Evolutionary conservation across 805 yeast species (phyloP), one percentile per base, ranked within the genome.

Genomic region (Sungouiozyma ichnusensis): DNA sequence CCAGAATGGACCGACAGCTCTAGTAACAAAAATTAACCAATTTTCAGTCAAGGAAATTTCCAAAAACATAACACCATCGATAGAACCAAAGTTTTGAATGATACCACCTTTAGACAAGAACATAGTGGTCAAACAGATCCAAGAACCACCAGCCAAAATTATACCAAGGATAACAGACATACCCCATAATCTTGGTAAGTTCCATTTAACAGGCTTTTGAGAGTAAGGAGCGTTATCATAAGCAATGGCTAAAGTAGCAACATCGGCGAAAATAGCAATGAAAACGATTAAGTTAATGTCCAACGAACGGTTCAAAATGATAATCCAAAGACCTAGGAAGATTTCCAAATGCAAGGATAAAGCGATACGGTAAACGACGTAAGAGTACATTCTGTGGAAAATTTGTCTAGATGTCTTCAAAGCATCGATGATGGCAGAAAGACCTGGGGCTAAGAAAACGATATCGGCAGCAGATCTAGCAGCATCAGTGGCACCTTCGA

Each of bases 1-100:
- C 96, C 96, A 87, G 92, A 87, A 87, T 64, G 96, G 95, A 75
- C 96, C 96, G 67, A 78, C 83, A 64, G 95, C 95, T 76, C 96
- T 81, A 62, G 96, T 86, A 65, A 87, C 74, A 84, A 86, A 86
- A 75, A 86, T 86, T 70, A 86, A 80, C 96, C 96, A 86, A 76
- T 87, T 86, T 76, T 86, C 95, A 67, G 96, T 85, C 66, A 86
- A 78, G 46, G 95, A 84, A 63, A 86, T 86, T 74, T 86, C 86
- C 73, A 86, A 77, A 82, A 86, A 86, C 71, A 86, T 72, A 62
- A 87, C 82, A 78, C 95, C 92, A 63, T 86, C 95, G 55, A 82
- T 71, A 54, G 88, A 76, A 81, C 96, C 96, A 70, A 85, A 87
- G 81, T 86, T 85, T 72, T 86, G 95, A 67, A 87, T 79, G 63